These are phyloP conservation scores for Volvox carteri DNA, from an alignment of 163 green algal species.

Conservation along the genomic window DNA sequence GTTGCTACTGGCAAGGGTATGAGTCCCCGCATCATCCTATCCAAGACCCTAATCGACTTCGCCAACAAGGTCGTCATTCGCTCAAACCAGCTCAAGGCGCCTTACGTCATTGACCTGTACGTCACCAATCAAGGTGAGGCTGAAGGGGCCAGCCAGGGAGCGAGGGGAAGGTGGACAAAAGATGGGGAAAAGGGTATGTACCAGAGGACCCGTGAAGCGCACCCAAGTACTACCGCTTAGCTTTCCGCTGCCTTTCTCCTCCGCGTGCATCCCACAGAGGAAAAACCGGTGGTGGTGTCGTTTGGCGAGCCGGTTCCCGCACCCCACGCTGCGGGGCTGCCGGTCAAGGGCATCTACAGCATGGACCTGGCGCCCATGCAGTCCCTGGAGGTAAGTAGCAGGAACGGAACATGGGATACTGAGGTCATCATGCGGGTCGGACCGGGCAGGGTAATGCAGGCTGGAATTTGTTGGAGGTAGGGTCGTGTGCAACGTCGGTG, in stretches of 20 bases:
- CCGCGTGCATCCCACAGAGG: slow-evolving; percentile 32
- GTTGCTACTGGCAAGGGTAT: slow-evolving; percentile 28
- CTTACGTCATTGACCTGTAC: slow-evolving; percentile 66
- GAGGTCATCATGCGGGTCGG: too few species aligned
- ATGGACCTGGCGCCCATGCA: slow-evolving; percentile 35
- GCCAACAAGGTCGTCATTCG: slow-evolving; percentile 73
- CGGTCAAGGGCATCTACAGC: slow-evolving; percentile 52
- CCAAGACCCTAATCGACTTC: slow-evolving; percentile 78
- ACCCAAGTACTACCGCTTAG: too few species aligned
- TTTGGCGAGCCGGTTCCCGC: slow-evolving; percentile 54
- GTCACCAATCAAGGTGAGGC: slow-evolving; percentile 68
- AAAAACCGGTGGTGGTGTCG: slow-evolving; percentile 31
- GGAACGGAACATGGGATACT: too few species aligned
- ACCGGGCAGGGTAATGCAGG: too few species aligned
- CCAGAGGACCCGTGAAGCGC: too few species aligned
- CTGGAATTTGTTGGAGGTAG: too few species aligned
- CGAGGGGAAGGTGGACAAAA: not conserved
- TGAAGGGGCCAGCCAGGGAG: too few species aligned
- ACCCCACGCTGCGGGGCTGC: slow-evolving; percentile 21
- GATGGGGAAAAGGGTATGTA: too few species aligned
- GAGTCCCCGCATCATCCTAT: slow-evolving; percentile 71
- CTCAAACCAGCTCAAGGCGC: slow-evolving; percentile 71
- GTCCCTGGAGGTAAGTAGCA: slow-evolving; percentile 4
- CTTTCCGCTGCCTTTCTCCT: too few species aligned
- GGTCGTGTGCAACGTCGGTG: too few species aligned